Evolutionary conservation across 345 rosid genomes (phyloP).

Genomic region (Camelina laxa): DNA sequence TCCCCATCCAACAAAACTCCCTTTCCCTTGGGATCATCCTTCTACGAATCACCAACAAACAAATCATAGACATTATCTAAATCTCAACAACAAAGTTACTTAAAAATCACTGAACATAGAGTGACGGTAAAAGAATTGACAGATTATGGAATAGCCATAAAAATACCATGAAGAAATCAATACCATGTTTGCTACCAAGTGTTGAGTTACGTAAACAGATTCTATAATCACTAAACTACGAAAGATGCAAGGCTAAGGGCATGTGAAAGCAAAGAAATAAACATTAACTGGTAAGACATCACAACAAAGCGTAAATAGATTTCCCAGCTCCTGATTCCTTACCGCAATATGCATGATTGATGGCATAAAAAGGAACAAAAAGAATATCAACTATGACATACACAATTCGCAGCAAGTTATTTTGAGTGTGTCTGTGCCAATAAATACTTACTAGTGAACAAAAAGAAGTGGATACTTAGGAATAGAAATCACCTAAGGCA

Average conservation of each 20-base stretch:
- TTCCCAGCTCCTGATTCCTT: background rate
- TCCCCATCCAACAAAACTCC: slow-evolving; percentile 43
- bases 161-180: background rate
- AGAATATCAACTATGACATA: slow-evolving; percentile 6
- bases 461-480: background rate
- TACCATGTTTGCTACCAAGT: background rate
- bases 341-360: background rate
- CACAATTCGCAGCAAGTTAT: background rate
- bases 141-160: background rate
- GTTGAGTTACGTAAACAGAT: background rate
- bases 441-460: slow-evolving; percentile 17
- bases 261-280: slow-evolving; percentile 10
- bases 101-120: background rate
- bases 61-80: background rate
- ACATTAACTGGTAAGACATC: background rate
- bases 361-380: background rate
- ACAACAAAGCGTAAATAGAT: slow-evolving; percentile 5
- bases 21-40: slow-evolving; percentile 57
- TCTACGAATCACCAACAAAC: slow-evolving; percentile 27
- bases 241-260: slow-evolving; percentile 18
- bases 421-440: background rate
- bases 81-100: background rate
- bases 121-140: slow-evolving; percentile 13
- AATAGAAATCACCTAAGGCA: background rate
- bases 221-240: background rate